Conservation (phyloP, 306 rosid species). For the Gillenia trifoliata region DNA sequence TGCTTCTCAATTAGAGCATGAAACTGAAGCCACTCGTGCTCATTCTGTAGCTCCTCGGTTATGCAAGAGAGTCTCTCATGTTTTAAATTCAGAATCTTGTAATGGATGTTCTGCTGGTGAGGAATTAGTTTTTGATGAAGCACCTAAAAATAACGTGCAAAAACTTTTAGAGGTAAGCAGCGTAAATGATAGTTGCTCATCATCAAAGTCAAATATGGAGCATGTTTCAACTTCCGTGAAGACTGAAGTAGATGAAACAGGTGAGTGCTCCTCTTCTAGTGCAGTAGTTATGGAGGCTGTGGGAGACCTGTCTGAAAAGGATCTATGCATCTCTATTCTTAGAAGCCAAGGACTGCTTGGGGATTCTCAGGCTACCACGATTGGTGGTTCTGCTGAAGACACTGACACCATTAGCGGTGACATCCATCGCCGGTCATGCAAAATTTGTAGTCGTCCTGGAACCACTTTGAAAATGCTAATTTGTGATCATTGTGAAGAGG, state of each 20-base stretch:
- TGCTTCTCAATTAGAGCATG: conserved; percentile 36
- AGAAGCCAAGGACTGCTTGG: conserved; percentile 63
- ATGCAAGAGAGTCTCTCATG: conserved; percentile 14
- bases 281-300: conserved; percentile 42
- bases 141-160: conserved; percentile 29
- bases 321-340: conserved; percentile 63
- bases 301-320: conserved; percentile 57
- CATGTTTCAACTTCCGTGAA: conserved; percentile 42
- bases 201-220: conserved; percentile 77
- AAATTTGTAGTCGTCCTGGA: conserved; percentile 56
- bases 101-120: conserved; percentile 17
- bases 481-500: conserved; percentile 89
- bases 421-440: conserved; percentile 51
- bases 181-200: conserved; percentile 78
- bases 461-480: conserved; percentile 57
- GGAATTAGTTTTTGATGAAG: conserved; percentile 26
- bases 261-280: conserved; percentile 87
- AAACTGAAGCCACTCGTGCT: conserved; percentile 30
- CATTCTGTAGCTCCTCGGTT: conserved; percentile 21
- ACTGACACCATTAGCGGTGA: conserved; percentile 27
- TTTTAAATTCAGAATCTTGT: conserved; percentile 19
- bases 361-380: conserved; percentile 23
- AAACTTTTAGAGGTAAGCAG: conserved; percentile 57
- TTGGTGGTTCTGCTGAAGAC: conserved; percentile 31
- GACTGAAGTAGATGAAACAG: conserved; percentile 59